Conservation (phyloP, 1,284 basidiomycete genomes). For the Ceratobasidium papillatum region DNA sequence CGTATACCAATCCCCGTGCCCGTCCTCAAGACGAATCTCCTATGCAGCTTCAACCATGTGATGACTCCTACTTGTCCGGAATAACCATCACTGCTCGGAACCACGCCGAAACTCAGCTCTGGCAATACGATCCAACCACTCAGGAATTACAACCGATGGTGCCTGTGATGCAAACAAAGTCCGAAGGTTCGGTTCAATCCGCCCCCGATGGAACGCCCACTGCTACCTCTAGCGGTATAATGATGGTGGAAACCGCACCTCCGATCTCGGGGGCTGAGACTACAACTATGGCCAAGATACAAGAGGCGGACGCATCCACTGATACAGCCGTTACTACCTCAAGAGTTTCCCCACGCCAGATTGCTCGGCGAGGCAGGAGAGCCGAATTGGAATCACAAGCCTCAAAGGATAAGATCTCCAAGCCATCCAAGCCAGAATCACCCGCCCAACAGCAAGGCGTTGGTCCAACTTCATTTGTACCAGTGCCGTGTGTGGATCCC, state of each 20-base stretch:
- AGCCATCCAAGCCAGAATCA: neutral
- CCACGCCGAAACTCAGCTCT: constrained; percentile 26
- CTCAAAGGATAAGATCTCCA: neutral
- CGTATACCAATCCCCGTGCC: neutral
- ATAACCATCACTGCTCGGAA: neutral
- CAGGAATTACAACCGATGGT: constrained; percentile 14
- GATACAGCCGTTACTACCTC: neutral
- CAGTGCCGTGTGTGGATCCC: constrained; percentile 13
- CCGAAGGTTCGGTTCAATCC: neutral
- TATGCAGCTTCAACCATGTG: constrained; percentile 17
- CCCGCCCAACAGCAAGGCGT: neutral
- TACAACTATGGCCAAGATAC: neutral
- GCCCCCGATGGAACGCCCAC: neutral
- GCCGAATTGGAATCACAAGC: neutral
- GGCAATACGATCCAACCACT: constrained; percentile 30
- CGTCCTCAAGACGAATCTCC: neutral
- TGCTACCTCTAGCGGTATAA: neutral
- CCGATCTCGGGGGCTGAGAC: neutral
- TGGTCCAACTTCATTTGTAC: neutral
- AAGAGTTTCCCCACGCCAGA: neutral
- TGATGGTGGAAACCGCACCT: constrained; percentile 1
- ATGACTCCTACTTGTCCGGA: constrained; percentile 8
- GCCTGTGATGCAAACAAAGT: neutral
- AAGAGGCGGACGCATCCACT: neutral
- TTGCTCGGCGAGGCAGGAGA: neutral